Evolutionary conservation across 129 eudicot species (phyloP).

Genomic region (Artemisia argyi): DNA sequence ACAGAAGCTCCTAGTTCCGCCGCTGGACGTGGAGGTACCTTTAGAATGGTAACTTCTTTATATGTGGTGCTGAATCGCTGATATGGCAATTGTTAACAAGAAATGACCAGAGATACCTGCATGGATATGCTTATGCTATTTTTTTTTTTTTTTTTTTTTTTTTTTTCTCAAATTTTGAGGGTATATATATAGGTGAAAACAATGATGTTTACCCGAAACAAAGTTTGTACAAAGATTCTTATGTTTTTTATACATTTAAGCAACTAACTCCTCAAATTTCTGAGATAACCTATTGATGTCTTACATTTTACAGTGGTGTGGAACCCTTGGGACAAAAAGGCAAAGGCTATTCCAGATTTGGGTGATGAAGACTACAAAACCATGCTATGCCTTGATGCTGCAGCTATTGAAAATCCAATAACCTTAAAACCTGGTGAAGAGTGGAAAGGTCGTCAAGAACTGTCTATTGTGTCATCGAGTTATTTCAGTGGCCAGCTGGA

Average conservation of each 20-base stretch:
- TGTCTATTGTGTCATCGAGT: slow-evolving; percentile 75
- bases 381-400: slow-evolving; percentile 81
- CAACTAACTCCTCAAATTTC: background rate
- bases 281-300: background rate
- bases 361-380: slow-evolving; percentile 81
- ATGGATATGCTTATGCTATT: too few species aligned
- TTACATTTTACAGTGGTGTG: slow-evolving; percentile 54
- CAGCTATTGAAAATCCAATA: slow-evolving; percentile 74
- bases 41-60: too few species aligned
- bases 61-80: too few species aligned
- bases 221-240: too few species aligned
- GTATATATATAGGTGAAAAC: background rate
- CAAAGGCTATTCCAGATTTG: slow-evolving; percentile 70
- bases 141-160: too few species aligned
- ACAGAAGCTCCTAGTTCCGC: too few species aligned
- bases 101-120: too few species aligned
- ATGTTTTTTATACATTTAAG: background rate
- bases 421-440: slow-evolving; percentile 73
- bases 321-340: slow-evolving; percentile 97
- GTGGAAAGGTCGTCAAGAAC: slow-evolving; percentile 85
- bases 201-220: too few species aligned
- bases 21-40: too few species aligned
- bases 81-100: too few species aligned
- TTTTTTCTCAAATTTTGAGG: too few species aligned
- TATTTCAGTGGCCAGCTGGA: slow-evolving; percentile 87